Base-by-base conservation (phyloP, 2,329 filamentous ascomycete genomes). In the Magnaporthiopsis incrustans region DNA sequence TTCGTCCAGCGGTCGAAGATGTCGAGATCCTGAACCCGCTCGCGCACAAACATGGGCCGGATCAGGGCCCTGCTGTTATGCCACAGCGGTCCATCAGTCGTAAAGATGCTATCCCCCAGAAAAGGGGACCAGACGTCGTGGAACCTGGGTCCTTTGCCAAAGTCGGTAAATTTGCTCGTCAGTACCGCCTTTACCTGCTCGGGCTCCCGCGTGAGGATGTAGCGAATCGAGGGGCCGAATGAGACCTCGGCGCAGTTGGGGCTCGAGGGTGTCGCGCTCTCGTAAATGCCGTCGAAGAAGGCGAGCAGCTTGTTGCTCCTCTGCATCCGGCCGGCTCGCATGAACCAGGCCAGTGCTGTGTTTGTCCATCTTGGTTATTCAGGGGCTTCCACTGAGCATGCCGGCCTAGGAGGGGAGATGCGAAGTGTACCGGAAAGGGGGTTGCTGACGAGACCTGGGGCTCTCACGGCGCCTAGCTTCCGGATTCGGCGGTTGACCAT, bases 1-100 rank as follows among this genome's bases (percentile, higher is more conserved):
- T 78, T 73, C 22, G 88, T 77, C 74, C 89, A 86, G 3, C 72
- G 74, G 68, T 90, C 87, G 62, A 89, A 87, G 1, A 82, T 84
- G 38, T 73, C 74, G 10, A 89, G 75, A 68, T 82, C 78, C 10
- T 74, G 74, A 32, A 83, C 74, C 50, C 79, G 75, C 56, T 79
- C 77, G 64, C 78, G 78, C 65, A 76, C 68, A 68, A 84, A 84
- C 77, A 83, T 82, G 15, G 82, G 83, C 18, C 82, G 73, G 53
- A 86, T 78, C 67, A 86, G 71, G n/a, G 76, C 74, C 10, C 83
- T 73, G 50, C 79, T 83, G 35, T 81, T 76, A 58, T 82, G 79
- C 84, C 84, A 86, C n/a, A 75, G 72, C 53, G 74, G 70, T 0
- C 82, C 82, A 64, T 85, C 81, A 0, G 76, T 79, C 0, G 78